Conservation (phyloP, 352 stramenopile species). For the Peronospora tabacina region DNA sequence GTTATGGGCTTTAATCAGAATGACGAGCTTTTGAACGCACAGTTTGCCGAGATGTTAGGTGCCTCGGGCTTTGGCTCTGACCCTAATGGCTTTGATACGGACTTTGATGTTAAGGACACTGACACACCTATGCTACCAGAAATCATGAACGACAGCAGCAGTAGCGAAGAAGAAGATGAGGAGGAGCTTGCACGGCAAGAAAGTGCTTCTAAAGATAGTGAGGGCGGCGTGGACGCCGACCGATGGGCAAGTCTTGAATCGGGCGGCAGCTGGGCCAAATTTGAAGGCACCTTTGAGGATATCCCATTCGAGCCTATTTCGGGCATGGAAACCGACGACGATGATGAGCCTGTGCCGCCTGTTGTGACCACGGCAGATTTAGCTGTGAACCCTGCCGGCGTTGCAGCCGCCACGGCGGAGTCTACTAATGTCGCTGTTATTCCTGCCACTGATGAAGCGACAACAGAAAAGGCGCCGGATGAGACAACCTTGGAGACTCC, state of each 20-base stretch:
- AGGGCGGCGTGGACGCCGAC: constrained; percentile 14
- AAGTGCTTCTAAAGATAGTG: constrained; percentile 13
- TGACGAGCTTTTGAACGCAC: constrained; percentile 65
- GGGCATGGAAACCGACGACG: constrained; percentile 40
- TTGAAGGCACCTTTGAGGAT: constrained; percentile 55
- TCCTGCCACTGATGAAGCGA: constrained; percentile 5
- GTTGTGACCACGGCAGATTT: constrained; percentile 24
- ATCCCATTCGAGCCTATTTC: constrained; percentile 50
- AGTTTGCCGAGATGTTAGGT: constrained; percentile 80
- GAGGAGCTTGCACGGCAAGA: constrained; percentile 45
- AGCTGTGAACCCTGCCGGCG: constrained; percentile 2
- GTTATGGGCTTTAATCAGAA: constrained; percentile 69
- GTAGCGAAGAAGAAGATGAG: constrained; percentile 78
- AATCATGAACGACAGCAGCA: constrained; percentile 86
- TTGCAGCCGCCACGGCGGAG: constrained; percentile 2
- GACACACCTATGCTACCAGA: constrained; percentile 74
- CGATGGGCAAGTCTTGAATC: constrained; percentile 67
- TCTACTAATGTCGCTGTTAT: constrained; percentile 2
- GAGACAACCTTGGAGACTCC: constrained; percentile 15
- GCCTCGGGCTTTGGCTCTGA: constrained; percentile 53
- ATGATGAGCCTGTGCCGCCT: constrained; percentile 22
- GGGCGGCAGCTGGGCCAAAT: constrained; percentile 54
- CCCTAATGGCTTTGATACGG: constrained; percentile 54
- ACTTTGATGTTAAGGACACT: constrained; percentile 62
- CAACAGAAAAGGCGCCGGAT: constrained; percentile 8